Evolutionary conservation across 1,284 basidiomycete species (phyloP).

Genomic region (Puccinia hordei): DNA sequence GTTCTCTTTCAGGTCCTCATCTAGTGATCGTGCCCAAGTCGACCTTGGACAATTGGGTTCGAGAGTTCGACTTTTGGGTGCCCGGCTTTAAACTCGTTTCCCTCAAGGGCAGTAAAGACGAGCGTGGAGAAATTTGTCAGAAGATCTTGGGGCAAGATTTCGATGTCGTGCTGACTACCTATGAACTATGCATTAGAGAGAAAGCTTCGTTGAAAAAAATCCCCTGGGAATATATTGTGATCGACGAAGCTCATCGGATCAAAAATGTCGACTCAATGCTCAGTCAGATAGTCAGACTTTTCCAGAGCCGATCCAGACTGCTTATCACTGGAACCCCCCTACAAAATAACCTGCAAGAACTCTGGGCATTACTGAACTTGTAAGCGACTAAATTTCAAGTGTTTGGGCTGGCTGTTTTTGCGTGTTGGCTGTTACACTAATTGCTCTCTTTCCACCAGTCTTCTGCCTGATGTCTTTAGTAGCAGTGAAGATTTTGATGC

Average conservation of each 20-base stretch:
- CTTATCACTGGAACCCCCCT: conserved; percentile 96
- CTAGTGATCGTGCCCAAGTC: conserved; percentile 97
- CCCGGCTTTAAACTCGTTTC: conserved; percentile 82
- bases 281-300: conserved; percentile 89
- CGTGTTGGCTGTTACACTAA: not conserved
- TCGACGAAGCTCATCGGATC: conserved; percentile 99
- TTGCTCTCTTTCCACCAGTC: conserved; percentile 2
- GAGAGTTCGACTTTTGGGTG: conserved; percentile 91
- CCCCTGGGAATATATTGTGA: conserved; percentile 95
- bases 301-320: conserved; percentile 81
- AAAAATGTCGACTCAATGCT: conserved; percentile 98
- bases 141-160: conserved; percentile 85
- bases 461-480: conserved; percentile 62
- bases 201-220: conserved; percentile 89
- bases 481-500: conserved; percentile 67
- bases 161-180: conserved; percentile 92
- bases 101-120: conserved; percentile 85
- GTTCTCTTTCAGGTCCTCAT: conserved; percentile 76
- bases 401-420: conserved; percentile 57
- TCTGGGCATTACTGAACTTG: conserved; percentile 94
- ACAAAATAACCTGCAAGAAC: conserved; percentile 95
- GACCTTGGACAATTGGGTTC: conserved; percentile 93
- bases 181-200: conserved; percentile 96
- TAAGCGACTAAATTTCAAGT: conserved; percentile 49
- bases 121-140: conserved; percentile 78